Base-by-base conservation (phyloP, 1,284 basidiomycete species). In the Veloboletus limbatus region DNA sequence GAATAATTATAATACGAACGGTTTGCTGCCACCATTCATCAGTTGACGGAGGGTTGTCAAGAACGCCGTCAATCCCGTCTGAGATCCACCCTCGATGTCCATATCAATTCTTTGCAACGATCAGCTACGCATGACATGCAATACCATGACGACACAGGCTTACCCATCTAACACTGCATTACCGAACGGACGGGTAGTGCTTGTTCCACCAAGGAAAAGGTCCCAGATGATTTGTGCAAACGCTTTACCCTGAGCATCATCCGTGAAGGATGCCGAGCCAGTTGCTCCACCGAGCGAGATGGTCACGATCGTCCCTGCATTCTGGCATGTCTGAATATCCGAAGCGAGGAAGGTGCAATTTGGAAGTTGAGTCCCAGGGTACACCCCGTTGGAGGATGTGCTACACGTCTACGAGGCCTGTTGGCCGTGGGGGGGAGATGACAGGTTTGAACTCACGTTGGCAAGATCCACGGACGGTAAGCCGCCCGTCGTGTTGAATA, bases 201-300 rank as follows among this genome's bases (percentile, higher is more conserved):
- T 68, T 10, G 48, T 42, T 17, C 65, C 83, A 20, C 81, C 83
- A 7, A 86, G 71, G 69, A 85, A 85, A 10, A 81, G 44, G 58
- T 85, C 72, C 84, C 83, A 86, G 34, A 86, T 74, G 0, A 70
- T 76, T 28, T 79, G 69, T 1, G 78, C 82, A 51, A 82, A 84
- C 0, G 60, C 58, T 35, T 66, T 52, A 1, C 75, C 82, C 55
- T 83, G 71, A 0, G 72, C 60, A 41, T 80, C 78, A 8, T 72
- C 71, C 27, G 62, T 58, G 60, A 85, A 84, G 17, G 50, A 47
- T 2, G 73, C 72, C 1, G 70, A 67, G 11, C 81, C 81, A 7
- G 75, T 77, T 3, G 79, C 81, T 26, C 84, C 83, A 24, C 83
- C 83, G 13, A 85, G 67, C 52, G 76, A 79, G 36, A 86, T 62